Conservation (phyloP, 768 basidiomycete genomes). For the Tylopilus balloui region DNA sequence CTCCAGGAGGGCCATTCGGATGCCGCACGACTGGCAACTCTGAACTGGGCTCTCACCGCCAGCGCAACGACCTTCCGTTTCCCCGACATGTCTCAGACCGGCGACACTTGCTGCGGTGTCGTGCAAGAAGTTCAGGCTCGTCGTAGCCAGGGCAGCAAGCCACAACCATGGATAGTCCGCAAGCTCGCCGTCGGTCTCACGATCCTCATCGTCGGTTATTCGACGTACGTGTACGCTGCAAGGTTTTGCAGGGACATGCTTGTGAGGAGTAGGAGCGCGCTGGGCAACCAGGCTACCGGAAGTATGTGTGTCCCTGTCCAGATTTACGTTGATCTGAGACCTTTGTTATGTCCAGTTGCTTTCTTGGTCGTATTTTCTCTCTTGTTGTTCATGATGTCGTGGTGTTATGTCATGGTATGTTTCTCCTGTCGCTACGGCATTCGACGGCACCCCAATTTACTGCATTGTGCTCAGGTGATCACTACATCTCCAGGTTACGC, state of each 20-base stretch:
- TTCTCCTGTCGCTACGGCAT: background rate
- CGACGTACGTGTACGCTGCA: conserved; percentile 74
- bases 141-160: conserved; percentile 37
- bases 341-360: conserved; percentile 43
- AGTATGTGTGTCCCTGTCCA: conserved; percentile 47
- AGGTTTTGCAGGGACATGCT: conserved; percentile 71
- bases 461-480: conserved; percentile 44
- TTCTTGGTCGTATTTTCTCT: conserved; percentile 60
- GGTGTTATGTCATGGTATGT: conserved; percentile 74
- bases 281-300: conserved; percentile 51
- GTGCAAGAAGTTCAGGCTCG: conserved; percentile 46
- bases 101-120: conserved; percentile 43
- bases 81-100: conserved; percentile 13
- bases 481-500: conserved; percentile 68
- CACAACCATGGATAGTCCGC: conserved; percentile 70
- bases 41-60: background rate
- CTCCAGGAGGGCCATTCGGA: conserved; percentile 2
- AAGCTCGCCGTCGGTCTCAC: conserved; percentile 65
- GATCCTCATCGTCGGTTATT: conserved; percentile 58
- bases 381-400: conserved; percentile 65
- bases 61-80: background rate
- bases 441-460: background rate
- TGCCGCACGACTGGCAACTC: conserved; percentile 13
- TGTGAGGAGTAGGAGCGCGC: conserved; percentile 36
- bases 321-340: conserved; percentile 5